Evolutionary conservation across 169 alveolate species (phyloP).

Genomic region (Perkinsus olseni): DNA sequence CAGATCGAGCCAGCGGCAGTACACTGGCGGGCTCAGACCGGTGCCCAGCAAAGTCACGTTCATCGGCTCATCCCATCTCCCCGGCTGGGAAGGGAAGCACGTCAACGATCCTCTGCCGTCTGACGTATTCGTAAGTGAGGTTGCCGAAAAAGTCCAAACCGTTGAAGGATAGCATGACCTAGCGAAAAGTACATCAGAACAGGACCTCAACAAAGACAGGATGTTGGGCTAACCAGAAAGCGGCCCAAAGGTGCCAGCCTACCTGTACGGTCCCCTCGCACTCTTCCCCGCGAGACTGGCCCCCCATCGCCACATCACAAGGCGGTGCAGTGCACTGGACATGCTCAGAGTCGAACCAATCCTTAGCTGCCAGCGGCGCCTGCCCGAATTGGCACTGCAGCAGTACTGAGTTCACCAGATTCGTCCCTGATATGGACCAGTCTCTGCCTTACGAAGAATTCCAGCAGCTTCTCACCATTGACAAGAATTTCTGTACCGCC

Average conservation of each 20-base stretch:
- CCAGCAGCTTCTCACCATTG: not conserved
- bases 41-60: not conserved
- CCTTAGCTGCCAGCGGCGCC: not conserved
- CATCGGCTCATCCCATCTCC: not conserved
- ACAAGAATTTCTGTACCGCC: not conserved
- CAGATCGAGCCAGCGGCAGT: conserved; percentile 14
- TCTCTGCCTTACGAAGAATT: not conserved
- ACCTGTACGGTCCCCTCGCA: not conserved
- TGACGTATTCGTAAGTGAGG: conserved; percentile 2
- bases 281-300: not conserved
- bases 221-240: not conserved
- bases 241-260: not conserved
- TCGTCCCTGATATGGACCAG: not conserved
- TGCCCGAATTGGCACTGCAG: not conserved
- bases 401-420: not conserved
- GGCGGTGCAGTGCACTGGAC: conserved; percentile 10
- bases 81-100: conserved; percentile 4
- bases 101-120: conserved; percentile 4
- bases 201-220: too few relatives aligned
- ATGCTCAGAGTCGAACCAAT: not conserved
- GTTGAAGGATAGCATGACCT: not conserved
- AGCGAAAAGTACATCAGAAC: too few relatives aligned
- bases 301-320: conserved; percentile 6
- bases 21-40: not conserved
- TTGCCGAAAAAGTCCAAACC: conserved; percentile 11